Conservation (phyloP, 352 stramenopile genomes). For the Pythium plurisporium region DNA sequence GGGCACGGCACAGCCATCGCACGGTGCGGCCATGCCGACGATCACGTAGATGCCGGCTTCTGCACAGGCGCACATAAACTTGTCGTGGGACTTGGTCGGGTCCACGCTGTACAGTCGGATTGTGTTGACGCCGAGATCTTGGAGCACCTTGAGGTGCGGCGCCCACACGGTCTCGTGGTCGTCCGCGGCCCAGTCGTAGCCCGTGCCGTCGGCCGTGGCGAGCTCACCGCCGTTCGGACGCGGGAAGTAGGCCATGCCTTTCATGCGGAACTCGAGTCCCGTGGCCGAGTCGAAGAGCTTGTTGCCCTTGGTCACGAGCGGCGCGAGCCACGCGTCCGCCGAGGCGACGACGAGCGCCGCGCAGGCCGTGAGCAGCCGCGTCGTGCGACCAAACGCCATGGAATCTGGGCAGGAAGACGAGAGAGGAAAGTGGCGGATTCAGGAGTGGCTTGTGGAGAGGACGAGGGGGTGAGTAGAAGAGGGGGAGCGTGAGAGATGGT, state of each 20-base stretch:
- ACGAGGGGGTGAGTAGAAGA: background rate
- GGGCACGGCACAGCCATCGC: slow-evolving; percentile 46
- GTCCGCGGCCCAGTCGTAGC: slow-evolving; percentile 63
- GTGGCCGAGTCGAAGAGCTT: slow-evolving; percentile 81
- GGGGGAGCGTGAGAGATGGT: background rate
- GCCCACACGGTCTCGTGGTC: slow-evolving; percentile 54
- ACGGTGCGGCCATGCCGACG: slow-evolving; percentile 56
- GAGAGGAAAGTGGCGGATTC: background rate
- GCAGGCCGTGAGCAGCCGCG: background rate
- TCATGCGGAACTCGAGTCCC: slow-evolving; percentile 60
- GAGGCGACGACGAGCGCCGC: background rate
- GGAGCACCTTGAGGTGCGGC: slow-evolving; percentile 45
- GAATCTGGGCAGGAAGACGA: background rate
- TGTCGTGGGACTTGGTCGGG: slow-evolving; percentile 55
- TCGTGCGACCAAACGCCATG: slow-evolving; percentile 2
- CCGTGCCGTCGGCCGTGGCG: slow-evolving; percentile 27
- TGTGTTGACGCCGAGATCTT: slow-evolving; percentile 57
- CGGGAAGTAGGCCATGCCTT: slow-evolving; percentile 70
- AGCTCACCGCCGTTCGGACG: slow-evolving; percentile 57
- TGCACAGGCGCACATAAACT: slow-evolving; percentile 72
- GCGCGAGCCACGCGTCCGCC: slow-evolving; percentile 27
- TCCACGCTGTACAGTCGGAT: slow-evolving; percentile 66
- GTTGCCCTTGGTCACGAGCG: slow-evolving; percentile 64
- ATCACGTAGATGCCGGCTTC: slow-evolving; percentile 70
- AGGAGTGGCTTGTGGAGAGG: background rate